Conservation (phyloP, 257 asterid species). For the Nicotiana benthamiana region DNA sequence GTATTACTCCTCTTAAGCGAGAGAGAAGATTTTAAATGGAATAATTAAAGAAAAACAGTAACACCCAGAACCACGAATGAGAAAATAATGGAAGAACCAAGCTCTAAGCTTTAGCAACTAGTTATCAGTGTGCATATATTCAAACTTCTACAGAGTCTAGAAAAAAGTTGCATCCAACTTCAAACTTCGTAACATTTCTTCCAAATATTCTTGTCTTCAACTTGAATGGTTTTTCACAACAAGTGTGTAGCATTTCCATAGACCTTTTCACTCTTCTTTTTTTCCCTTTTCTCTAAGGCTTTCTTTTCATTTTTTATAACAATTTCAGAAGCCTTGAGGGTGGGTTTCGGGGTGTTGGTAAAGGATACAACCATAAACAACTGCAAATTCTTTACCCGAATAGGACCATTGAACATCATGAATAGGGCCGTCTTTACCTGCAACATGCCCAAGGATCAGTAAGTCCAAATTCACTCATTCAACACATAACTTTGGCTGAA, state of each 20-base stretch:
- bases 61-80: background rate
- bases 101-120: background rate
- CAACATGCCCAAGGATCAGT: constrained; percentile 18
- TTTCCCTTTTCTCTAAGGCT: background rate
- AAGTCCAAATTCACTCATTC: constrained; percentile 6
- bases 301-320: background rate
- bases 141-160: background rate
- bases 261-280: background rate
- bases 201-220: background rate
- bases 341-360: background rate
- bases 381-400: constrained; percentile 94
- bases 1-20: background rate
- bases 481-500: background rate
- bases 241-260: background rate
- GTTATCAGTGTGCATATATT: background rate
- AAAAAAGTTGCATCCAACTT: background rate
- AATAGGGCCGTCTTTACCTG: constrained; percentile 98
- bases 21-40: background rate
- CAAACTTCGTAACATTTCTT: background rate
- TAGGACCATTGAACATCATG: constrained; percentile 96
- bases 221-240: background rate
- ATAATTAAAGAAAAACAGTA: background rate
- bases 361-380: constrained; percentile 98
- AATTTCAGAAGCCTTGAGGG: background rate
- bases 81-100: background rate